A percentile compares a stretch with the other conserved stretches of the same genome.
Evolutionary conservation across 108 stramenopile genomes (phyloP).

Genomic region (Nannochloropsis gaditana): DNA sequence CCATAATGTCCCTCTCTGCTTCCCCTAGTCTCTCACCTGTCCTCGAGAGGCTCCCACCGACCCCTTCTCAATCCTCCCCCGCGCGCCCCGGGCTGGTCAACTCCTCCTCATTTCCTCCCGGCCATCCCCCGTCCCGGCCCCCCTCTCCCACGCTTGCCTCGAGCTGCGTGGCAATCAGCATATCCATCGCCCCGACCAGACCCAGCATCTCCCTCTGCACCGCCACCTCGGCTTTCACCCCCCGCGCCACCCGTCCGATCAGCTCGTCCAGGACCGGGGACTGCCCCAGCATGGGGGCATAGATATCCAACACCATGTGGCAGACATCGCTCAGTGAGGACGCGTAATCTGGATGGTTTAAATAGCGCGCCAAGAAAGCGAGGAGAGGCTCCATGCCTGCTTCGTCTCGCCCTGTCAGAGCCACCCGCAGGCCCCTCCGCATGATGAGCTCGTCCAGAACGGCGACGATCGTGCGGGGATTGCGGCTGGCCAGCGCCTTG

Average conservation of each 20-base stretch:
- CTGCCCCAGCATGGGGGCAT: conserved; percentile 34
- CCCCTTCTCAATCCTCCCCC: conserved; percentile 6
- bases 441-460: conserved; percentile 47
- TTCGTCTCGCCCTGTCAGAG: conserved; percentile 46
- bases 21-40: too few species aligned
- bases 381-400: conserved; percentile 42
- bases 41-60: not conserved
- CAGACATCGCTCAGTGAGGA: conserved; percentile 35
- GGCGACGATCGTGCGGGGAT: conserved; percentile 44
- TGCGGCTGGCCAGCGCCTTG: conserved; percentile 40
- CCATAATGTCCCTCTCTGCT: too few species aligned
- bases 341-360: conserved; percentile 43
- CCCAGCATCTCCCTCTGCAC: conserved; percentile 49
- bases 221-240: conserved; percentile 39
- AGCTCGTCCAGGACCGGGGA: conserved; percentile 31
- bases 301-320: conserved; percentile 40
- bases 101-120: not conserved
- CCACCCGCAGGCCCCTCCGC: conserved; percentile 47
- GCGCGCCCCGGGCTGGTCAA: not conserved
- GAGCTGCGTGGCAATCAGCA: conserved; percentile 32
- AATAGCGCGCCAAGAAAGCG: conserved; percentile 40
- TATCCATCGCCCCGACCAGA: conserved; percentile 45
- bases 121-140: not conserved
- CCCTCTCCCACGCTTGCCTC: not conserved
- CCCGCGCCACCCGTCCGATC: conserved; percentile 22